phyloP scores from a whole-genome alignment of 495 filamentous ascomycete genomes.

The Xylaria cubensis region DNA sequence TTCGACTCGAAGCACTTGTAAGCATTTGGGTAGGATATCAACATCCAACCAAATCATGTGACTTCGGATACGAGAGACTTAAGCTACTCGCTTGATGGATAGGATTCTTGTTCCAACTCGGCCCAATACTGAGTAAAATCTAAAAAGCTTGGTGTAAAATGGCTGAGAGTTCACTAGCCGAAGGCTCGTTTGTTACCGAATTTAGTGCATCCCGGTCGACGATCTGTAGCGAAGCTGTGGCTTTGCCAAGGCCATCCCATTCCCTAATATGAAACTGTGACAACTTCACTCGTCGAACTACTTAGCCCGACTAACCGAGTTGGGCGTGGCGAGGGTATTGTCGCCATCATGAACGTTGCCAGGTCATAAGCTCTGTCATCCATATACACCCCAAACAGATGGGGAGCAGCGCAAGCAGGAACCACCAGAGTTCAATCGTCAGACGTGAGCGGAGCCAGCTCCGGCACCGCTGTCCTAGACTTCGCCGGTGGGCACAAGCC shows the following conservation, averaged over 20 bases:
- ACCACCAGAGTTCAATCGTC: constrained; percentile 44
- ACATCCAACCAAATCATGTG: neutral
- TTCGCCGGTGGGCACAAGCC: constrained; percentile 46
- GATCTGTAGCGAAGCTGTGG: neutral
- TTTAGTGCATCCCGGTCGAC: neutral
- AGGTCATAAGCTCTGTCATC: constrained; percentile 33
- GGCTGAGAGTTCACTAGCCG: neutral
- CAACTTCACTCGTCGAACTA: neutral
- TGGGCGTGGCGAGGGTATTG: neutral
- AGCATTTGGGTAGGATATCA: neutral
- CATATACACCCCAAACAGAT: constrained; percentile 37
- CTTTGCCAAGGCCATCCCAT: neutral
- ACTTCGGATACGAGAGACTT: neutral
- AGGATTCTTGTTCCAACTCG: neutral
- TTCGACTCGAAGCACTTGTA: neutral
- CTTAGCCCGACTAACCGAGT: neutral
- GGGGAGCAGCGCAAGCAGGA: constrained; percentile 42
- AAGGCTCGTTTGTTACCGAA: neutral
- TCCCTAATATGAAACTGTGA: neutral
- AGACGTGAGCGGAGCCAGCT: constrained; percentile 45
- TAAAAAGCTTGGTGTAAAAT: neutral
- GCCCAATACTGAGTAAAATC: neutral
- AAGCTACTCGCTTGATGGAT: neutral
- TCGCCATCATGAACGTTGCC: neutral
- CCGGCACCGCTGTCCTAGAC: constrained; percentile 40